Percentiles rank a stretch among this genome's conserved stretches.
Evolutionary conservation across 2,329 filamentous ascomycete species (phyloP).

Genomic region (Sporothrix protearum): DNA sequence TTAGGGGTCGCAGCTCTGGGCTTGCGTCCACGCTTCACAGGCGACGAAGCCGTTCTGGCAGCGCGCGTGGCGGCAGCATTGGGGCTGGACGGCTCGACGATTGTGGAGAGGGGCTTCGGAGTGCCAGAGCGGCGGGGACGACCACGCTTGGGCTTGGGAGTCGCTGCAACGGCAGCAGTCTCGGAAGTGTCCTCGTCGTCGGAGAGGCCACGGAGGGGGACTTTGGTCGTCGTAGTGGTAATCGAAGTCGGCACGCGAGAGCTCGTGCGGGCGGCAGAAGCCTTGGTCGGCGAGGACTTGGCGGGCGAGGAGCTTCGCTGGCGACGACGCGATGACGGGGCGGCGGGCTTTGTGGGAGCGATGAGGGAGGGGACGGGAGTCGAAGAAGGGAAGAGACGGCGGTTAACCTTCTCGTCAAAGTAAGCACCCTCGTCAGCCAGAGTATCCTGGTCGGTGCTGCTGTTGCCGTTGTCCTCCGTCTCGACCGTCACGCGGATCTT

Average conservation of each 20-base stretch:
- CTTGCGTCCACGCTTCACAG: constrained; percentile 19
- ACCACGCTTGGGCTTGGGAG: constrained; percentile 26
- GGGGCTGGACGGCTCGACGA: constrained; percentile 7
- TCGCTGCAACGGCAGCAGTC: constrained; percentile 34
- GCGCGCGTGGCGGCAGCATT: not conserved
- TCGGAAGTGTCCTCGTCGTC: constrained; percentile 41
- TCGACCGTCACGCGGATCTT: constrained; percentile 55
- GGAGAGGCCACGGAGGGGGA: constrained; percentile 47
- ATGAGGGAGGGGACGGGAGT: constrained; percentile 36
- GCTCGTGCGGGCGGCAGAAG: constrained; percentile 33
- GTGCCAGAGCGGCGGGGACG: constrained; percentile 51
- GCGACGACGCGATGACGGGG: constrained; percentile 15
- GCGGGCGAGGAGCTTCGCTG: constrained; percentile 16
- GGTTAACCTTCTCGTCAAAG: constrained; percentile 33
- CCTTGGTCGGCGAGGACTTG: constrained; percentile 41
- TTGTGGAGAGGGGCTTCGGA: constrained; percentile 47
- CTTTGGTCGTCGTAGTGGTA: constrained; percentile 26
- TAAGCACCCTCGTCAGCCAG: not conserved
- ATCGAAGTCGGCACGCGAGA: not conserved
- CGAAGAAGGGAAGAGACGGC: constrained; percentile 37
- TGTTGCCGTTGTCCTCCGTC: constrained; percentile 39
- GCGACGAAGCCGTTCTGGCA: not conserved
- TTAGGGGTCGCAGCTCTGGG: constrained; percentile 30
- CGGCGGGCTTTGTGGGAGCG: constrained; percentile 20
- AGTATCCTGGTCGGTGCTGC: not conserved